These are phyloP conservation scores for Mortierella polycephala DNA, from an alignment of 371 early-diverging fungal species.

Conservation along the genomic window DNA sequence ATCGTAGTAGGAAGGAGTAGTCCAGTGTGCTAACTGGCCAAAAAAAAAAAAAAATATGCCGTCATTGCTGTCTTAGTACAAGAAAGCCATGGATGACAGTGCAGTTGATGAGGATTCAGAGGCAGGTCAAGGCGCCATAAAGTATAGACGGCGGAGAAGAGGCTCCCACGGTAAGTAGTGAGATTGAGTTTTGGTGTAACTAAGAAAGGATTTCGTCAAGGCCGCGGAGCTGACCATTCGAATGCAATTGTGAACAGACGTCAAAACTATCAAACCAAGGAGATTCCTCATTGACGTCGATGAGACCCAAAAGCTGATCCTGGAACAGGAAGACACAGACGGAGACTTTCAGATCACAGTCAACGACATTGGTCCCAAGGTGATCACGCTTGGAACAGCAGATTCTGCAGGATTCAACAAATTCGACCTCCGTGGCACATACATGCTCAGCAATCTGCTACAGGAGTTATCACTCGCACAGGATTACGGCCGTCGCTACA, in stretches of 20 bases:
- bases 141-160: too few species aligned
- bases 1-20: too few species aligned
- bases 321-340: slow-evolving; percentile 96
- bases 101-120: too few species aligned
- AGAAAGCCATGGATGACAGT: too few species aligned
- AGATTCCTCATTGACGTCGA: slow-evolving; percentile 89
- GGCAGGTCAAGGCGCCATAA: too few species aligned
- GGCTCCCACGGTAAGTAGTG: too few species aligned
- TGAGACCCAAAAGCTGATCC: slow-evolving; percentile 79
- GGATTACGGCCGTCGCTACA: slow-evolving; percentile 86
- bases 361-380: slow-evolving; percentile 92
- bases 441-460: slow-evolving; percentile 92
- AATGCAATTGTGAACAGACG: slow-evolving; percentile 62
- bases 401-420: slow-evolving; percentile 88
- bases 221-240: too few species aligned
- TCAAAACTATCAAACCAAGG: slow-evolving; percentile 73
- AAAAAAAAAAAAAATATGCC: too few species aligned
- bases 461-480: slow-evolving; percentile 95
- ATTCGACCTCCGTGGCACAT: slow-evolving; percentile 93
- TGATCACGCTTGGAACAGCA: slow-evolving; percentile 87
- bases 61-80: too few species aligned
- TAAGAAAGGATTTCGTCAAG: too few species aligned
- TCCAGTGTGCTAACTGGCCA: too few species aligned
- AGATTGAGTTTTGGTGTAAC: too few species aligned
- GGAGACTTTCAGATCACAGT: slow-evolving; percentile 97